These are phyloP conservation scores for Gossypium raimondii DNA, from an alignment of 345 rosid species.

Conservation along the genomic window DNA sequence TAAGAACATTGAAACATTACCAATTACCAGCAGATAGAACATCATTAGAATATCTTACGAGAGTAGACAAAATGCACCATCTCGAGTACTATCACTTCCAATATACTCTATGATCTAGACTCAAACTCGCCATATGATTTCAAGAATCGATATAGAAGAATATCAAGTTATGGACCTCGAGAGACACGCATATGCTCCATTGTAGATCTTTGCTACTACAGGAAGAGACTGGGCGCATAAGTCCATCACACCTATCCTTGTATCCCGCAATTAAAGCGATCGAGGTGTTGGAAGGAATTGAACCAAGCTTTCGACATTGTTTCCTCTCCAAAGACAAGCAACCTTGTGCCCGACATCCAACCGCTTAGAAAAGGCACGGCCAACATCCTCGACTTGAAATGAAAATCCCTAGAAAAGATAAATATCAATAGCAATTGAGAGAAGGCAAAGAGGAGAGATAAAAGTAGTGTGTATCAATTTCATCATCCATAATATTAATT, in stretches of 20 bases:
- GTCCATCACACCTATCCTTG: conserved; percentile 97
- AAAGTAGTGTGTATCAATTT: neutral
- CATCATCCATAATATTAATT: neutral
- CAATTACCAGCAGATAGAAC: neutral
- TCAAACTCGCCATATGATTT: conserved; percentile 51
- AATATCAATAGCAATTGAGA: neutral
- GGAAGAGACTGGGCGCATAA: conserved; percentile 87
- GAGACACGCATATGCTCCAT: conserved; percentile 73
- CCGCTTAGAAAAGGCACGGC: conserved; percentile 72
- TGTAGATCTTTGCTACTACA: conserved; percentile 58
- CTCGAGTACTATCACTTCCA: conserved; percentile 51
- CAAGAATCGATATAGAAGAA: conserved; percentile 66
- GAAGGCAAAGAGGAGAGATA: neutral
- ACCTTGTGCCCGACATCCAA: conserved; percentile 73
- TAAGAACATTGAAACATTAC: conserved; percentile 11
- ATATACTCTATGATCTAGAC: conserved; percentile 47
- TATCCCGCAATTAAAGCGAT: conserved; percentile 94
- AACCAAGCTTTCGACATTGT: conserved; percentile 94
- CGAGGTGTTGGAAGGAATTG: conserved; percentile 97
- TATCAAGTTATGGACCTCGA: conserved; percentile 60
- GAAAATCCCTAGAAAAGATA: conserved; percentile 6
- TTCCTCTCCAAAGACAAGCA: conserved; percentile 87
- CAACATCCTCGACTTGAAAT: conserved; percentile 48
- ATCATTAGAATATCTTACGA: conserved; percentile 42
- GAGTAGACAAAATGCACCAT: conserved; percentile 47